A percentile compares a stretch with the other conserved stretches of the same genome.
Conservation (phyloP, 331 rosid species). For the Malus hybrid region DNA sequence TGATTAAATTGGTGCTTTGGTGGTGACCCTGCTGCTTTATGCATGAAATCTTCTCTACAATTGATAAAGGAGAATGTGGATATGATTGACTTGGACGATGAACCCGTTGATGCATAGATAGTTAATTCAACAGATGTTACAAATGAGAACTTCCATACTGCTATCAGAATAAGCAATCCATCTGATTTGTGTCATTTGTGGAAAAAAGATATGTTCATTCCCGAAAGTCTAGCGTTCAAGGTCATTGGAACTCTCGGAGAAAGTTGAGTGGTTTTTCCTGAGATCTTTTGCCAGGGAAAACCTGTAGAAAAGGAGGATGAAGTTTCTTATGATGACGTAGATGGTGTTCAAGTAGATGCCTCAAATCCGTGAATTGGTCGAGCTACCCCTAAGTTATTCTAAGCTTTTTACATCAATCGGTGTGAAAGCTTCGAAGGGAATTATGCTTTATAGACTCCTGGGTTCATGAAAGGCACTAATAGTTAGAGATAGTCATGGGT, state of each 20-base stretch:
- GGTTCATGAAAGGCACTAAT: constrained; percentile 51
- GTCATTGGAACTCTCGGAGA: constrained; percentile 55
- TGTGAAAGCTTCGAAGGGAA: constrained; percentile 63
- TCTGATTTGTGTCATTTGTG: constrained; percentile 38
- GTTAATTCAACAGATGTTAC: constrained; percentile 44
- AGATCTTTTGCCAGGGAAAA: constrained; percentile 56
- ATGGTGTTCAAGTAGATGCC: constrained; percentile 70
- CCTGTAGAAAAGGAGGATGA: constrained; percentile 63
- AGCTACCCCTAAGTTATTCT: constrained; percentile 63
- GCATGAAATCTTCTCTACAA: constrained; percentile 51
- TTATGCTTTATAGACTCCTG: constrained; percentile 56
- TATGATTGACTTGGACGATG: constrained; percentile 49
- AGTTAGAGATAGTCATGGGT: constrained; percentile 36
- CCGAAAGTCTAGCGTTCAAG: constrained; percentile 62
- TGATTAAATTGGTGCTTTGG: constrained; percentile 64
- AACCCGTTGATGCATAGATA: constrained; percentile 42
- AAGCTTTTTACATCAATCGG: constrained; percentile 57
- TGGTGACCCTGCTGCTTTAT: constrained; percentile 55
- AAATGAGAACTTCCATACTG: constrained; percentile 51
- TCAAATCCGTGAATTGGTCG: constrained; percentile 62
- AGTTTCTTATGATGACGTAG: constrained; percentile 66
- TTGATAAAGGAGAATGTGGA: constrained; percentile 59
- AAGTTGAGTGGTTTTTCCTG: constrained; percentile 56
- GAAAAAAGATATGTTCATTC: constrained; percentile 56
- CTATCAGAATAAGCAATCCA: constrained; percentile 48